Evolutionary conservation across 2,329 filamentous ascomycete species (phyloP).

Genomic region (Ceratocystis lukuohia): DNA sequence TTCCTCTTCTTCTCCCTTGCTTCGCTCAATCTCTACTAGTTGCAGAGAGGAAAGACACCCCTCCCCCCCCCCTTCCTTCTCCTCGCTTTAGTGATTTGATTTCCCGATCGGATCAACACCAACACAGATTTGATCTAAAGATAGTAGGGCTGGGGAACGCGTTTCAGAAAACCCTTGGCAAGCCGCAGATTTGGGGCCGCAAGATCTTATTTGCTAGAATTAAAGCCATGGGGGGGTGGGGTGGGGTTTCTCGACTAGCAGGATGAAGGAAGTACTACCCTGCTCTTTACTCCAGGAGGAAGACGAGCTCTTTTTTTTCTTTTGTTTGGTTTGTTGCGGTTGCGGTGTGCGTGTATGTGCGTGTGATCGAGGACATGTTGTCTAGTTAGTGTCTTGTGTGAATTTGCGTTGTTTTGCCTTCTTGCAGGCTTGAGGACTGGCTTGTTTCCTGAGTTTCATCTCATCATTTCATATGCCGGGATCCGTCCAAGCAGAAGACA

Average conservation of each 20-base stretch:
- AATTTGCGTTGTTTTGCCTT: background rate
- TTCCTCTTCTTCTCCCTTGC: background rate
- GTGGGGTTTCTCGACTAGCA: background rate
- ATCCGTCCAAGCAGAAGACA: background rate
- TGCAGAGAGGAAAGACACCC: background rate
- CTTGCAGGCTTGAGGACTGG: background rate
- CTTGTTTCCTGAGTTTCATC: background rate
- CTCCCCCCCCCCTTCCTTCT: background rate
- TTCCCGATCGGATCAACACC: slow-evolving; percentile 5
- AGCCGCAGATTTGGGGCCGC: slow-evolving; percentile 1
- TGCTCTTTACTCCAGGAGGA: background rate
- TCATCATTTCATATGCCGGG: background rate
- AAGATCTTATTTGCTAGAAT: background rate
- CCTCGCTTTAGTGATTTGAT: background rate
- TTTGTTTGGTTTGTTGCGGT: background rate
- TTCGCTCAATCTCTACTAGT: background rate
- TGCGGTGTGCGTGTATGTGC: background rate
- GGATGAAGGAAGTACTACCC: background rate
- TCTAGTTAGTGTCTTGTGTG: background rate
- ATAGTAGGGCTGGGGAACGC: slow-evolving; percentile 2
- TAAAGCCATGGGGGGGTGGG: background rate
- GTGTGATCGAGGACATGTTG: no score
- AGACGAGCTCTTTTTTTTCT: background rate
- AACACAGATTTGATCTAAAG: slow-evolving; percentile 1
- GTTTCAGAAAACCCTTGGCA: slow-evolving; percentile 3